phyloP scores from a whole-genome alignment of 1,284 basidiomycete species.

The Neonothopanus nambi region DNA sequence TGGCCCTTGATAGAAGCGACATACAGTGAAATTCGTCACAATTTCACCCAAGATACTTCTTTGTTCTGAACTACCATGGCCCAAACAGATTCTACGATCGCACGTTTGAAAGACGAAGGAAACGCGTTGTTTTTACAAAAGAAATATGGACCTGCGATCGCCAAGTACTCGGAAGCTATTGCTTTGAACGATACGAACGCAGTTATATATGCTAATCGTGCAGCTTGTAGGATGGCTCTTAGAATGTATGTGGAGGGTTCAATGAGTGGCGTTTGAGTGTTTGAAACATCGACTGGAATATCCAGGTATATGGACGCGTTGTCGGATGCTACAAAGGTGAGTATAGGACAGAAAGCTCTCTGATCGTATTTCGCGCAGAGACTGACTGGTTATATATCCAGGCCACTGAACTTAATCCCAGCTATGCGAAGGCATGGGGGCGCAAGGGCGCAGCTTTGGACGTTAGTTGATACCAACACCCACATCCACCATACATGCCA shows the following conservation, averaged over 20 bases:
- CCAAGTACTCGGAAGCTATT: constrained; percentile 31
- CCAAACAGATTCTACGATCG: too few relatives aligned
- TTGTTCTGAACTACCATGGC: too few relatives aligned
- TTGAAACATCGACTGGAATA: not conserved
- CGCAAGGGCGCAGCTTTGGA: constrained; percentile 31
- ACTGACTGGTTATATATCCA: constrained; percentile 15
- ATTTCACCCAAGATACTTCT: too few relatives aligned
- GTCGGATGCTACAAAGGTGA: constrained; percentile 26
- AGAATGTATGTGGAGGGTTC: constrained; percentile 20
- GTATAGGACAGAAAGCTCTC: not conserved
- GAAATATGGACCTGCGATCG: constrained; percentile 23
- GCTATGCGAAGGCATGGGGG: constrained; percentile 36
- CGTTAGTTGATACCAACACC: constrained; percentile 21
- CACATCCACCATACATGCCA: not conserved
- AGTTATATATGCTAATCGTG: constrained; percentile 32
- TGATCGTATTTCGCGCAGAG: not conserved
- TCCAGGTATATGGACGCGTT: constrained; percentile 26
- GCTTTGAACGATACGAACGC: constrained; percentile 26
- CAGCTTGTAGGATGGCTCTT: constrained; percentile 28
- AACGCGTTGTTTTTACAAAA: constrained; percentile 29
- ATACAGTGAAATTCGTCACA: too few relatives aligned
- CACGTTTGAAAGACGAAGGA: constrained; percentile 29
- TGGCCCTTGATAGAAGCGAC: too few relatives aligned
- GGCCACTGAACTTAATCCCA: constrained; percentile 35
- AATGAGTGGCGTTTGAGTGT: not conserved